These are phyloP conservation scores for Geotrichum aggregatum DNA, from an alignment of 1,139 yeast genomes.

Conservation along the genomic window DNA sequence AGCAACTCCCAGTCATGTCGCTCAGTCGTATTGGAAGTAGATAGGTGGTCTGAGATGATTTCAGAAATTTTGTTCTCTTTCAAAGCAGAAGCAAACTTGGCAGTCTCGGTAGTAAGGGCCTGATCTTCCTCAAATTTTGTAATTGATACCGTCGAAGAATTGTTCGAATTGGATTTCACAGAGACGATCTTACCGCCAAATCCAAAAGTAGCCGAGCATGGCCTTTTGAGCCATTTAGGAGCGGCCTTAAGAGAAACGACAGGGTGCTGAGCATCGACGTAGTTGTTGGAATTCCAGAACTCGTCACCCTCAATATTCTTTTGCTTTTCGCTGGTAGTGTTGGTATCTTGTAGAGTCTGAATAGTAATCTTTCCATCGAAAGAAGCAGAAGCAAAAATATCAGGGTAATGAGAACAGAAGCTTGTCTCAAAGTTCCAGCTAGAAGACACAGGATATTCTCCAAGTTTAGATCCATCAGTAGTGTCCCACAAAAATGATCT, in stretches of 20 bases:
- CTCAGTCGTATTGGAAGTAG: conserved; percentile 44
- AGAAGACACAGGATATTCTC: conserved; percentile 85
- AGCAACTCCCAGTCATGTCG: conserved; percentile 76
- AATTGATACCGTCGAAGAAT: conserved; percentile 46
- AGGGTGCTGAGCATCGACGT: conserved; percentile 65
- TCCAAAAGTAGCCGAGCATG: conserved; percentile 78
- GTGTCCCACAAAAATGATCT: conserved; percentile 91
- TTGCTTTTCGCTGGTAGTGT: conserved; percentile 25
- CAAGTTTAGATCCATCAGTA: conserved; percentile 59
- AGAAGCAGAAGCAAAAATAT: conserved; percentile 87
- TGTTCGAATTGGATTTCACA: conserved; percentile 45
- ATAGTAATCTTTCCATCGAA: conserved; percentile 82
- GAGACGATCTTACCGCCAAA: conserved; percentile 86
- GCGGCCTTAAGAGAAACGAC: conserved; percentile 66
- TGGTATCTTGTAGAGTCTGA: conserved; percentile 82
- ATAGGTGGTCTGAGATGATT: conserved; percentile 52
- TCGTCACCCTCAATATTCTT: conserved; percentile 42
- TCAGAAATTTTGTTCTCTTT: conserved; percentile 51
- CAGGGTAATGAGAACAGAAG: conserved; percentile 87
- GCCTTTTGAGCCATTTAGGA: conserved; percentile 81
- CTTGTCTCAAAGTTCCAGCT: conserved; percentile 90
- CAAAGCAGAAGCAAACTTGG: conserved; percentile 56
- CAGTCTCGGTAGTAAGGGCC: conserved; percentile 37
- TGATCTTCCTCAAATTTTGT: conserved; percentile 47
- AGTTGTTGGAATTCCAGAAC: conserved; percentile 76